Evolutionary conservation across 1,284 basidiomycete genomes (phyloP), one percentile per base, ranked within the genome.

Genomic region (Cutaneotrichosporon cavernicola): DNA sequence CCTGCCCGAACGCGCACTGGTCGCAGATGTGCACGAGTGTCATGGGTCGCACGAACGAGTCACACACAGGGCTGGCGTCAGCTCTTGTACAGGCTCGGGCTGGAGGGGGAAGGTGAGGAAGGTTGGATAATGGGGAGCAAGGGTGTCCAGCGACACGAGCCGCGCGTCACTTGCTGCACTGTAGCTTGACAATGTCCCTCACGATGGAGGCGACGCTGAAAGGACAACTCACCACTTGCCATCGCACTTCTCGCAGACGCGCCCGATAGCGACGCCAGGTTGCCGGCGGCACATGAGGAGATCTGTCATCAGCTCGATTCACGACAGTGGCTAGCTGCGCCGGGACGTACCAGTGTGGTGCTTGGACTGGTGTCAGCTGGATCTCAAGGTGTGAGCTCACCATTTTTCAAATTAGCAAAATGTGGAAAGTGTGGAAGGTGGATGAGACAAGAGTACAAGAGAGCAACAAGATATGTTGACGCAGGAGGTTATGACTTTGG

Each of bases 1-100:
- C 97, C 61, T 93, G 95, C 65, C 97, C 97, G 81, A 95, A 99
- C 80, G 98, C 98, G 82, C 97, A 99, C 83, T 99, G 96, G 79
- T 99, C 97, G 80, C 97, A 99, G 74, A 98, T 97, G 73, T 94
- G 88, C 63, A 99, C 97, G 64, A 99, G 85, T 18, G 96, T 97
- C 82, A 97, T 93, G 66, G 97, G 97, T 71, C 97, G 88, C 65
- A 99, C 97, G 82, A 98, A 98, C 32, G 96, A 99, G 83, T 99
- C 97, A 82, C 97, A 99, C 63, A 99, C 92, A 11, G 97, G 97
- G 80, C 96, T 97, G 59, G 36, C 63, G 3, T 60, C n/a, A 59
- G 57, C 5, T 43, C 40, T 6, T 18, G 26, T 26, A 26, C 26
- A 26, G 26, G 26, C 26, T 26, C 26, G 26, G 26, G 26, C 22